A percentile compares a stretch with the other conserved stretches of the same genome.
Conservation (phyloP, 2,329 filamentous ascomycete species). For the Hymenoscyphus fructigenus region DNA sequence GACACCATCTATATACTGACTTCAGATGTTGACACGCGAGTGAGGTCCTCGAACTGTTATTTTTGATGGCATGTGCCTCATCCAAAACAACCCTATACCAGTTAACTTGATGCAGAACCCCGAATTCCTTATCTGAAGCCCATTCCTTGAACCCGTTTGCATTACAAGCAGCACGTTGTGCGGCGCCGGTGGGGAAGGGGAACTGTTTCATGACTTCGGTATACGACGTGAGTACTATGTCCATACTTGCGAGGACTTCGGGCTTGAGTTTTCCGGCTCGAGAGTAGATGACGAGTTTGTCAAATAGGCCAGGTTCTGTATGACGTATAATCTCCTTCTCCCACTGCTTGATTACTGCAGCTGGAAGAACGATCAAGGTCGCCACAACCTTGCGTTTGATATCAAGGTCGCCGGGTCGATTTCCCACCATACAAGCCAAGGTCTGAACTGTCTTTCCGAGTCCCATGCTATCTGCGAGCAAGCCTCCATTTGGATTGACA, state of each 20-base stretch:
- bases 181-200: conserved; percentile 83
- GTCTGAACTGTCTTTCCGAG: conserved; percentile 62
- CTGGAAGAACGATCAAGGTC: conserved; percentile 35
- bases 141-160: conserved; percentile 34
- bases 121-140: conserved; percentile 35
- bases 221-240: conserved; percentile 34
- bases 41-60: conserved; percentile 41
- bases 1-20: conserved; percentile 34
- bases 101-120: conserved; percentile 40
- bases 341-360: conserved; percentile 34
- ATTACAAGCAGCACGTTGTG: conserved; percentile 58
- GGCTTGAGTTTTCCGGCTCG: conserved; percentile 7
- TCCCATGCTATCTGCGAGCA: conserved; percentile 63
- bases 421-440: conserved; percentile 39
- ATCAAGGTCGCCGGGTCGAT: conserved; percentile 43
- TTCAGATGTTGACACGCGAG: conserved; percentile 43
- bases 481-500: conserved; percentile 47
- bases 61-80: conserved; percentile 58
- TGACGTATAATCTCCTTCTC: conserved; percentile 31
- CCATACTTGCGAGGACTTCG: conserved; percentile 22
- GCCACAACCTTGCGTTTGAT: conserved; percentile 21
- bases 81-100: conserved; percentile 57
- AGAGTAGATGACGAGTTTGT: conserved; percentile 31
- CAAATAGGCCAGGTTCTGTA: conserved; percentile 19
- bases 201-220: conserved; percentile 55